Base-by-base conservation (phyloP, 1,139 yeast species). In the Pichia sp. region DNA sequence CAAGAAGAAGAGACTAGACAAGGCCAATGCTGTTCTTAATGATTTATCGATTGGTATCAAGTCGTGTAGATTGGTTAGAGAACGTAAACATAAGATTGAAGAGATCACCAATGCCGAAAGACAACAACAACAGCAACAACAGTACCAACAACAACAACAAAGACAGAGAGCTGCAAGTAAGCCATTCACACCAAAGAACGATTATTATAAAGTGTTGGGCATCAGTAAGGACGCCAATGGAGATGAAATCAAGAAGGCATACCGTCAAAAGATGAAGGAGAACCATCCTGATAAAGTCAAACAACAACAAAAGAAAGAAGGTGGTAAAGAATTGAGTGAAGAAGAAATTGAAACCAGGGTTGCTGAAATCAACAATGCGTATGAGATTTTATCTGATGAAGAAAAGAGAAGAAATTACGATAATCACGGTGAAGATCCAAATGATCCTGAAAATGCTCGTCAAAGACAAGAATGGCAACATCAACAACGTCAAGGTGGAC, bases 291-390 rank as follows among this genome's bases (percentile, higher is more conserved):
- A 93, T 66, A 91, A 93, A 66, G 80, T 84, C 60, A 83, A 81
- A 61, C 58, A 55, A 4, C 51, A 38, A 20, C 6, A 20, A 19
- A 39, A 39, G 21, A 37, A 36, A 18, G 41, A 31, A 4, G 40
- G 36, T 11, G 31, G 27, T 9, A 27, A 31, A 28, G 89, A 82
- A 34, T 61, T 85, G 55, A 68, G 79, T 3, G 75, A 80, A n/a
- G 90, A 84, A 24, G 77, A 85, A 53, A 85, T 85, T 35, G 95
- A 89, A 65, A 71, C 72, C 39, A 88, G 86, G 59, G 93, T 93
- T 94, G 90, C 95, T 48, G 91, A 85, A 44, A 87, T 93, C 54
- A 93, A 93, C 66, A 89, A 85, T 62, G 99, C 99, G 0, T 91
- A 93, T 63, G 98, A 91, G 61, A 83, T 85, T 4, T 71, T 93